Conservation (phyloP, 2,329 filamentous ascomycete species). For the Microsporum canis region DNA sequence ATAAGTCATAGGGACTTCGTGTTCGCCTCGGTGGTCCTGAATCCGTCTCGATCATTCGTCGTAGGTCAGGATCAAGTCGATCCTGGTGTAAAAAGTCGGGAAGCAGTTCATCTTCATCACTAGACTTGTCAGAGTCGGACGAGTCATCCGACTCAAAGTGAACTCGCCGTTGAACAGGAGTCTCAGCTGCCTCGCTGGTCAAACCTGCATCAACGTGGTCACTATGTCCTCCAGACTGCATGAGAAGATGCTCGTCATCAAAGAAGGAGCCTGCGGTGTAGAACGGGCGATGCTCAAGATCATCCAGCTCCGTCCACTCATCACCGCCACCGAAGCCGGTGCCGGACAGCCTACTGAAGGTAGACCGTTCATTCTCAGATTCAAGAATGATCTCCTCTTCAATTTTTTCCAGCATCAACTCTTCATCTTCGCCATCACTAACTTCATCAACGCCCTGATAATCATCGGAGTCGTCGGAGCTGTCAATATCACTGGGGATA, state of each 20-base stretch:
- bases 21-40: slow-evolving; percentile 20
- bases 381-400: slow-evolving; percentile 64
- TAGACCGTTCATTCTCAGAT: slow-evolving; percentile 27
- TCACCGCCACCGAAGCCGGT: slow-evolving; percentile 16
- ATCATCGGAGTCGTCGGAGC: slow-evolving; percentile 21
- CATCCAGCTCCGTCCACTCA: slow-evolving; percentile 46
- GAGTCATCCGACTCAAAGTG: slow-evolving; percentile 58
- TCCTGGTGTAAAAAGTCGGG: slow-evolving; percentile 70
- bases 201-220: slow-evolving; percentile 22
- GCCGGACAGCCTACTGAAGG: slow-evolving; percentile 17
- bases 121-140: slow-evolving; percentile 44
- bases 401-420: slow-evolving; percentile 63
- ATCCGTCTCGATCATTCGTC: slow-evolving; percentile 61
- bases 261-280: slow-evolving; percentile 33
- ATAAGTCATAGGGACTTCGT: slow-evolving; percentile 21
- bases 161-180: slow-evolving; percentile 50
- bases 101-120: slow-evolving; percentile 57
- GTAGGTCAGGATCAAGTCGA: slow-evolving; percentile 59
- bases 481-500: slow-evolving; percentile 7
- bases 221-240: slow-evolving; percentile 24
- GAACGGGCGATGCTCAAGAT: slow-evolving; percentile 33
- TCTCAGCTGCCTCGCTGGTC: slow-evolving; percentile 22
- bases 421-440: slow-evolving; percentile 67
- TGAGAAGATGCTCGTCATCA: slow-evolving; percentile 30
- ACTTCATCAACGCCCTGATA: slow-evolving; percentile 71